Percentiles rank a stretch among this genome's conserved stretches.
Evolutionary conservation across 352 stramenopile species (phyloP).

Genomic region (Globisporangium paddicum): DNA sequence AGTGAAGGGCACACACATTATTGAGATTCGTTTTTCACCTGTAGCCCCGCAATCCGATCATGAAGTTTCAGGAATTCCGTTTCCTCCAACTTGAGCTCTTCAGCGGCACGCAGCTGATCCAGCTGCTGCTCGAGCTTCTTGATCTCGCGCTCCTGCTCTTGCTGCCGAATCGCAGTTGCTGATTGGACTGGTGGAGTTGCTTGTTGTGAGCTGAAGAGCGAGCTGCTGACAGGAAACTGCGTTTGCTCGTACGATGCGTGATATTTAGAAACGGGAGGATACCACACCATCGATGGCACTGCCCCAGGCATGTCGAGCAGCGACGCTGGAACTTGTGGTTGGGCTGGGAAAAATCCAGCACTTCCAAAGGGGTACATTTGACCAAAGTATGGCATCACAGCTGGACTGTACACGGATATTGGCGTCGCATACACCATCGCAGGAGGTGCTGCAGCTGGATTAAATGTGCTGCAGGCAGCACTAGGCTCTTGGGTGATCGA

Average conservation of each 20-base stretch:
- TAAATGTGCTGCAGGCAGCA: not conserved
- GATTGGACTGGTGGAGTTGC: not conserved
- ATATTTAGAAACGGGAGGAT: not conserved
- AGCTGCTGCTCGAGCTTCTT: slow-evolving; percentile 15
- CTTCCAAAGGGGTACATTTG: not conserved
- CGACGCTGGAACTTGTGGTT: not conserved
- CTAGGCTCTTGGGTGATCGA: not conserved
- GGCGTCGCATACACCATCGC: not conserved
- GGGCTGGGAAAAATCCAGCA: not conserved
- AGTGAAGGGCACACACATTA: too few relatives aligned
- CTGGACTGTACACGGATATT: not conserved
- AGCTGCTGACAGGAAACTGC: not conserved
- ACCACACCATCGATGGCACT: not conserved
- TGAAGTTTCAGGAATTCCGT: slow-evolving; percentile 11
- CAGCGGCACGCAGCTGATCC: not conserved
- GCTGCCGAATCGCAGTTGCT: not conserved
- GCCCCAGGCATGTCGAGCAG: not conserved
- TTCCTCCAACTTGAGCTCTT: slow-evolving; percentile 10
- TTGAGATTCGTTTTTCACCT: slow-evolving; percentile 2
- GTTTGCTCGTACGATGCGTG: not conserved
- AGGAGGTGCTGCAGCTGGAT: not conserved
- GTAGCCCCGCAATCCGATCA: slow-evolving; percentile 7
- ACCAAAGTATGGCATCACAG: slow-evolving; percentile 1
- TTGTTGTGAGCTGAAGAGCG: not conserved
- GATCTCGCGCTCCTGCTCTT: slow-evolving; percentile 14